A percentile compares a stretch with the other conserved stretches of the same genome.
Conservation (phyloP, 129 eudicot species). For the Heracleum sosnowskyi region DNA sequence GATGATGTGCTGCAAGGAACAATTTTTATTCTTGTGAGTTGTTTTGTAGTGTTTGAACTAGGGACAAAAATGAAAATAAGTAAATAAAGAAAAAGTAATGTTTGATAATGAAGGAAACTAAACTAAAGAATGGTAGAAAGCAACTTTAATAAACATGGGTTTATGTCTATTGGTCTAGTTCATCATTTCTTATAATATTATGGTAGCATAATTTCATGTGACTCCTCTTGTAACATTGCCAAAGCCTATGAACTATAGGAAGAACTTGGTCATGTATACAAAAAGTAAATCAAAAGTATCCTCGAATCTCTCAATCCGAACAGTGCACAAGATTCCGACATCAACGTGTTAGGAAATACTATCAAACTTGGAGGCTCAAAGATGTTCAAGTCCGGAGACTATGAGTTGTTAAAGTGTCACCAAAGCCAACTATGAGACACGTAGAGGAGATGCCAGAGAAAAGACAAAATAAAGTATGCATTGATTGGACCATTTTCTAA, state of each 20-base stretch:
- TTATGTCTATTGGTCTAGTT: conserved; percentile 13
- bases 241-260: conserved; percentile 7
- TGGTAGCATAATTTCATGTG: conserved; percentile 15
- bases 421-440: conserved; percentile 26
- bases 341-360: background rate
- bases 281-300: background rate
- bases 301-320: background rate
- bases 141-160: conserved; percentile 26
- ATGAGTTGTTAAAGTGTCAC: conserved; percentile 25
- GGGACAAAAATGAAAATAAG: conserved; percentile 17
- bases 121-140: conserved; percentile 14
- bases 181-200: background rate
- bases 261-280: conserved; percentile 11
- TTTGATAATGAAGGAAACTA: conserved; percentile 18
- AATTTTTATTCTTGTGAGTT: conserved; percentile 7
- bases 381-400: background rate
- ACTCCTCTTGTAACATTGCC: conserved; percentile 7
- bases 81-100: conserved; percentile 18
- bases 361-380: conserved; percentile 18
- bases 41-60: conserved; percentile 20
- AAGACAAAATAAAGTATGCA: background rate
- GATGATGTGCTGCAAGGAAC: conserved; percentile 9
- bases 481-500: conserved; percentile 17
- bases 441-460: conserved; percentile 19
- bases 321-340: background rate